Conservation (phyloP, 2,329 filamentous ascomycete species). For the Berkeleyomyces rouxiae region DNA sequence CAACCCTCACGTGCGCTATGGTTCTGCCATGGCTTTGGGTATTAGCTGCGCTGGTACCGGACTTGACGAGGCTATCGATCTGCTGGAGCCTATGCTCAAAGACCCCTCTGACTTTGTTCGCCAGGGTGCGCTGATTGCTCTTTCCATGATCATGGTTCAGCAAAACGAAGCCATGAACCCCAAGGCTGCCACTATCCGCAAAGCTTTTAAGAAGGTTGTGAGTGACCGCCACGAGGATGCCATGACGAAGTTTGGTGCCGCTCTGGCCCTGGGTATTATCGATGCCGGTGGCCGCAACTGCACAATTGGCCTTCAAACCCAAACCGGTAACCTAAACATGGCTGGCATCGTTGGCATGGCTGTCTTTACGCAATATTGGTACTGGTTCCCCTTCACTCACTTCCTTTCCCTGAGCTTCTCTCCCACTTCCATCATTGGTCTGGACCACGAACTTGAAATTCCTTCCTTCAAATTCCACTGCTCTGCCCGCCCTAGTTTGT, state of each 20-base stretch:
- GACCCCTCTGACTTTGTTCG: slow-evolving; percentile 97
- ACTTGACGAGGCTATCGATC: slow-evolving; percentile 85
- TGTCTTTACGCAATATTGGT: slow-evolving; percentile 99
- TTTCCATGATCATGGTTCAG: slow-evolving; percentile 98
- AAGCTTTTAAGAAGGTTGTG: slow-evolving; percentile 86
- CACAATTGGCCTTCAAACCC: slow-evolving; percentile 92
- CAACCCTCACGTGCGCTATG: slow-evolving; percentile 95
- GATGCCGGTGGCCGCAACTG: slow-evolving; percentile 96
- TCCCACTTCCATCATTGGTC: slow-evolving; percentile 88
- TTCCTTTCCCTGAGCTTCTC: slow-evolving; percentile 92
- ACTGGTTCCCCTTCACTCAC: slow-evolving; percentile 98
- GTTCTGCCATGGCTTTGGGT: slow-evolving; percentile 93
- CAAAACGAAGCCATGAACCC: slow-evolving; percentile 98
- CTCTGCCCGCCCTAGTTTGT: slow-evolving; percentile 83
- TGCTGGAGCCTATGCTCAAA: slow-evolving; percentile 98
- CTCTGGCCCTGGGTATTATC: slow-evolving; percentile 87
- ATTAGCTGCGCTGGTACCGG: slow-evolving; percentile 96
- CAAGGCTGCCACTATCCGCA: slow-evolving; percentile 79
- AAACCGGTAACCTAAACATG: slow-evolving; percentile 98
- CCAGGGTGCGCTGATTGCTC: slow-evolving; percentile 82
- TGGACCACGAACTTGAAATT: slow-evolving; percentile 86
- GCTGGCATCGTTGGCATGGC: slow-evolving; percentile 94
- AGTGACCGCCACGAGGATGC: slow-evolving; percentile 93
- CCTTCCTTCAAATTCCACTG: slow-evolving; percentile 92
- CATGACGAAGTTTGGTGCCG: slow-evolving; percentile 97